Percentiles rank a stretch among this genome's conserved stretches.
Conservation (phyloP, 306 rosid species). For the Corylus americana region DNA sequence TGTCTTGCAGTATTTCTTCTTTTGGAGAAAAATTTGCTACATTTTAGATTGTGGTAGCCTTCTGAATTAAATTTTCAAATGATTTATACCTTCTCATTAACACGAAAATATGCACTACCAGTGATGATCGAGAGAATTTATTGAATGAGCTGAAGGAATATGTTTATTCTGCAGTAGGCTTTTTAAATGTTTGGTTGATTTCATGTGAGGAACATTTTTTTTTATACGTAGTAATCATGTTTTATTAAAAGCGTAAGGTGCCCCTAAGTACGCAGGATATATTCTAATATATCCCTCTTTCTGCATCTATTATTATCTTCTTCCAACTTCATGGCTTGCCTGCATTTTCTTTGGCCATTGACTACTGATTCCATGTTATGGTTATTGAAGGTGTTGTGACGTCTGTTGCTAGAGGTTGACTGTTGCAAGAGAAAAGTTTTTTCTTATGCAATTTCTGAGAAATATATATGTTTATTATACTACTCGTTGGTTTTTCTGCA, state of each 20-base stretch:
- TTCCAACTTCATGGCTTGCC: background rate
- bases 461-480: background rate
- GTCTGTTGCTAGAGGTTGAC: background rate
- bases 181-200: background rate
- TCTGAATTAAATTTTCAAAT: background rate
- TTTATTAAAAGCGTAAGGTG: too few species aligned
- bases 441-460: background rate
- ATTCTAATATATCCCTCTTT: background rate
- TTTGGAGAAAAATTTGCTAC: background rate
- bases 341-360: background rate
- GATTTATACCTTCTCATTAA: background rate
- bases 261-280: too few species aligned
- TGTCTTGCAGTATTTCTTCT: conserved; percentile 6
- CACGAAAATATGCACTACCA: background rate
- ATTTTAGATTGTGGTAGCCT: background rate
- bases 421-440: background rate
- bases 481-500: conserved; percentile 38
- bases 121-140: background rate
- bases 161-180: background rate
- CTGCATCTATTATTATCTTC: background rate
- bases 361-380: background rate
- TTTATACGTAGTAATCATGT: too few species aligned
- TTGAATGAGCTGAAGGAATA: background rate
- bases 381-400: background rate
- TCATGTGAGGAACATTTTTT: background rate